Evolutionary conservation across 2,329 filamentous ascomycete species (phyloP), one percentile per base, ranked within the genome.

Genomic region (Colletotrichum liaoningense): DNA sequence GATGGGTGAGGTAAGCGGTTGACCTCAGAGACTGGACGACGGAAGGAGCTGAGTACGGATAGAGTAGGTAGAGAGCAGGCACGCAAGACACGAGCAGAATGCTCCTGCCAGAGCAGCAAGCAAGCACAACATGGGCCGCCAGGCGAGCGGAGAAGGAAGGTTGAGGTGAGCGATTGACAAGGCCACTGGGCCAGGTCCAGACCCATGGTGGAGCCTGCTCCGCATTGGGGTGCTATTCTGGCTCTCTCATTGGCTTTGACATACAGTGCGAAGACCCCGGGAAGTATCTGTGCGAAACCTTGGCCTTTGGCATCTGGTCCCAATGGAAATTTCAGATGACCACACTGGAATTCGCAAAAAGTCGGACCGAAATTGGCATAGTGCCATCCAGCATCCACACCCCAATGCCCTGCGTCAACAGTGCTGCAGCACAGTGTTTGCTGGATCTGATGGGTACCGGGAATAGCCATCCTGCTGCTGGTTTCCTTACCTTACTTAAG

Each of bases 191-290:
- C 42, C 42, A 49, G 42, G 42, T 49, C 42, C 42, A 49, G 42
- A 49, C 42, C 42, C 42, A n/a, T 0, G 42, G 19, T n/a, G 42
- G 42, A n/a, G 7, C 42, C 2, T n/a, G 3, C 7, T n/a, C 42
- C 42, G 42, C 6, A 49, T 49, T 19, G 3, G 42, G 19, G 3
- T n/a, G 42, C 42, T 9, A 3, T 49, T 3, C 19, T 11, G 19
- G 19, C 19, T 19, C 42, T 8, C 5, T n/a, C 3, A 49, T 49
- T 49, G 42, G 42, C 42, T 46, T 0, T 4, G 0, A 1, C 0
- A 0, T 4, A 46, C 42, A 46, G 42, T 46, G 42, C 16, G 5
- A 8, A n/a, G n/a, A 1, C 19, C 3, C 2, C 1, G 0, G 2
- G 16, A 9, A 3, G 19, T 49, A 49, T 19, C 11, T n/a, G 7